These are phyloP conservation scores for Trematosphaeria pertusa DNA, from an alignment of 2,329 filamentous ascomycete genomes.

Conservation along the genomic window DNA sequence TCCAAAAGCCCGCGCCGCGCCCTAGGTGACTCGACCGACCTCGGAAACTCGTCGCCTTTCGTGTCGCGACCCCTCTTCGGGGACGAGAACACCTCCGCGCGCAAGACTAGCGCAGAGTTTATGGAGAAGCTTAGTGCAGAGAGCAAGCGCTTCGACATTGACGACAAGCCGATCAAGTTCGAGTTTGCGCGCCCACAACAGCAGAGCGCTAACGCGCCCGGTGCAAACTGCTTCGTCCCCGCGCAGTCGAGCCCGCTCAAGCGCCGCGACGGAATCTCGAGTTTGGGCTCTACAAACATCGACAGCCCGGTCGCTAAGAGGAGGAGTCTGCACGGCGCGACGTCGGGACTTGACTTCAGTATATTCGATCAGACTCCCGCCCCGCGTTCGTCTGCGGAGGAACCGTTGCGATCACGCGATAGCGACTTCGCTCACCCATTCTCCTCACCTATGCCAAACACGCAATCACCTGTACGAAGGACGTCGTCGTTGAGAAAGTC, in stretches of 20 bases:
- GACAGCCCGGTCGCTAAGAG: constrained; percentile 91
- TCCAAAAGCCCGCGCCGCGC: constrained; percentile 83
- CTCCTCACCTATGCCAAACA: constrained; percentile 42
- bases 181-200: constrained; percentile 52
- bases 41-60: constrained; percentile 70
- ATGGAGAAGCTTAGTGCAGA: constrained; percentile 46
- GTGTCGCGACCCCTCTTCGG: constrained; percentile 56
- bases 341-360: constrained; percentile 71
- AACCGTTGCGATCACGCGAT: constrained; percentile 33
- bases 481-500: constrained; percentile 83
- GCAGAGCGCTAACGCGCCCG: constrained; percentile 58
- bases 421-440: constrained; percentile 39
- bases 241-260: constrained; percentile 84
- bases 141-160: constrained; percentile 52
- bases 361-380: constrained; percentile 71
- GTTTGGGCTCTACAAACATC: constrained; percentile 76
- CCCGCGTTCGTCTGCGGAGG: constrained; percentile 25
- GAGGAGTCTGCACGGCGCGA: constrained; percentile 80
- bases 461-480: constrained; percentile 42
- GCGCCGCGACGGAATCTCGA: constrained; percentile 89
- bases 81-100: constrained; percentile 53
- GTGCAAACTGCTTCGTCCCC: constrained; percentile 56
- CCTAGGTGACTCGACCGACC: constrained; percentile 72
- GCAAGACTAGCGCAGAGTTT: constrained; percentile 36
- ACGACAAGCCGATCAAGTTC: constrained; percentile 56